These are phyloP conservation scores for Durotheca rogersii DNA, from an alignment of 495 filamentous ascomycete genomes.

Conservation along the genomic window DNA sequence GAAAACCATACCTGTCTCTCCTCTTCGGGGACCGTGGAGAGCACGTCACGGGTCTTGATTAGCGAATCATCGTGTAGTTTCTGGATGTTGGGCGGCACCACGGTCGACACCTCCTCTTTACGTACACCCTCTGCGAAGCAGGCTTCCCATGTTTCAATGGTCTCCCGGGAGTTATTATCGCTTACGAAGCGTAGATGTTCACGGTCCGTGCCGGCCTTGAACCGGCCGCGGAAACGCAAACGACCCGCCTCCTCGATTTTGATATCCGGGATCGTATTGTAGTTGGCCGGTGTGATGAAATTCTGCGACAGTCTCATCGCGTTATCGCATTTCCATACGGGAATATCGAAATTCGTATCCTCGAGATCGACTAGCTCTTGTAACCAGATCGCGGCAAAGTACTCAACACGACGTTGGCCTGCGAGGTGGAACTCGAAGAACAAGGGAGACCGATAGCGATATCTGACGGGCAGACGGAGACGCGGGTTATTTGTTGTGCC, in stretches of 20 bases:
- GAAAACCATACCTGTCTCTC: constrained; percentile 78
- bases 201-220: constrained; percentile 87
- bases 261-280: constrained; percentile 64
- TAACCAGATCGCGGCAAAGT: constrained; percentile 82
- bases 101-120: constrained; percentile 60
- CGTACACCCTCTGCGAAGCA: constrained; percentile 84
- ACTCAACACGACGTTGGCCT: constrained; percentile 66
- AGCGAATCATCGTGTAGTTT: constrained; percentile 78
- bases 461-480: constrained; percentile 81
- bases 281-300: constrained; percentile 77
- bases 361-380: constrained; percentile 80
- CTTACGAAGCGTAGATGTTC: constrained; percentile 80
- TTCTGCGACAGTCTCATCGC: constrained; percentile 79
- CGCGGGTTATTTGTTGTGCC: constrained; percentile 52
- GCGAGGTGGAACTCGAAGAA: constrained; percentile 80
- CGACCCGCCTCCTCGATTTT: constrained; percentile 72
- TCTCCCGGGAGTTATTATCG: constrained; percentile 87
- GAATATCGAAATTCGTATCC: constrained; percentile 71
- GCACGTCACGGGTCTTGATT: constrained; percentile 73
- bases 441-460: constrained; percentile 82
- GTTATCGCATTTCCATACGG: constrained; percentile 80
- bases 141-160: constrained; percentile 91
- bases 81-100: constrained; percentile 65
- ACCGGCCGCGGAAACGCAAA: constrained; percentile 72
- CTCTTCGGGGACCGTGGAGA: constrained; percentile 64